phyloP scores from a whole-genome alignment of 2,329 filamentous ascomycete genomes.

The Ceratocystis alfenasii region DNA sequence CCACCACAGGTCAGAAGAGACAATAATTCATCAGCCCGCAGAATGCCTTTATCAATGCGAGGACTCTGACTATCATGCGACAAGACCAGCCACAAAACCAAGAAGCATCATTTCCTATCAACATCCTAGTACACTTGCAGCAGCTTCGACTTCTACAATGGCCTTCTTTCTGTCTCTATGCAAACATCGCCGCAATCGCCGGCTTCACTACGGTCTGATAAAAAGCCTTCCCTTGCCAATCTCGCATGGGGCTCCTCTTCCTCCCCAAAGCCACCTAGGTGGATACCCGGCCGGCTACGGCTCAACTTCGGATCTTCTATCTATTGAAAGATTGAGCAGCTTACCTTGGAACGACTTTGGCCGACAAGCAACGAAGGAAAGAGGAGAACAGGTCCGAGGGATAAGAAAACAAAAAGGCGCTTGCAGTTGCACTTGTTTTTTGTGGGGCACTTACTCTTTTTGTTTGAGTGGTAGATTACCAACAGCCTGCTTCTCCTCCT shows the following conservation, averaged over 20 bases:
- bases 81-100: background rate
- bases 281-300: background rate
- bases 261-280: background rate
- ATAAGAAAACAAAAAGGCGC: conserved; percentile 9
- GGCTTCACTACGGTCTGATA: conserved; percentile 1
- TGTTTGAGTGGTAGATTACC: background rate
- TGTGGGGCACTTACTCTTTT: background rate
- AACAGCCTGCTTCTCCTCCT: background rate
- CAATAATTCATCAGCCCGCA: background rate
- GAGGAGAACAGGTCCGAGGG: background rate
- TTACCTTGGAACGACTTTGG: background rate
- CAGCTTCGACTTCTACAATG: background rate
- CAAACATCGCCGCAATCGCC: background rate
- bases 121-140: no score
- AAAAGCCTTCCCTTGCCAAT: background rate
- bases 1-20: background rate
- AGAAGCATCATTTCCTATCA: no score
- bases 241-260: background rate
- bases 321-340: background rate
- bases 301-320: conserved; percentile 1
- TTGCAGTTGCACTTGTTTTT: conserved; percentile 6
- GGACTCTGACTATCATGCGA: background rate
- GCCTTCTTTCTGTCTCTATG: background rate
- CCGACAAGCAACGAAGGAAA: background rate
- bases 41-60: background rate